Evolutionary conservation across 116 monocot genomes (phyloP), one percentile per base, ranked within the genome.

Genomic region (Papilionanthe hybrid): DNA sequence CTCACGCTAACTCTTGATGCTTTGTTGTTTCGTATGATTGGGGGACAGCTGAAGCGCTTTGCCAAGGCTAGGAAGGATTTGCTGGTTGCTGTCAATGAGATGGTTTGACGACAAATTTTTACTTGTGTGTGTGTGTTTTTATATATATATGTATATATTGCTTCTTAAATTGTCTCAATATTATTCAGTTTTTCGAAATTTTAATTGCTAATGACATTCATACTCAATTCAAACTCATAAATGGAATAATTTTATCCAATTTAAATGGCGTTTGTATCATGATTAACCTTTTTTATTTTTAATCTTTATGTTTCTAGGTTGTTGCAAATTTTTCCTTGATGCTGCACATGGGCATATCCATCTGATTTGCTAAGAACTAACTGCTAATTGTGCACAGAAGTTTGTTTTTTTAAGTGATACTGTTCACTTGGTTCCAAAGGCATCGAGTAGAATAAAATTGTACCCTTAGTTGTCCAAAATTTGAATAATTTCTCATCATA

Each of bases 31-130:
- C 84, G 91, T 78, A 90, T 99, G 93, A 93, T 99, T 83, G 99
- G 99, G 58, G 95, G 99, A 11, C 93, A 99, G 57, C 72, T 99
- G 92, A 95, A 99, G 82, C 87, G 95, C 65, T 99, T 99, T 92
- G 91, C 99, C 42, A 95, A 93, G 63, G 99, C 95, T 84, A 84
- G 90, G 68, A 99, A 99, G 85, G 99, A 99, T 84, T 79, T 99
- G 27, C 71, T 99, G 75, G 99, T 91, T 53, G 95, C 99, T 57
- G 93, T 99, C 1, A 99, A 99, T 90, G 95, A 99, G 83, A 89
- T 99, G 95, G 99, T 95, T 78, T 49, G 87, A 20, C 55, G 19
- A 22, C 20, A 68, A 15, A 29, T 10, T 43, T 17, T 82, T 67
- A 22, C 23, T 57, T 57, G 32, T n/a, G 15, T 57, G 5, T 57